Percentiles rank a stretch among this genome's conserved stretches.
Conservation (phyloP, 768 basidiomycete genomes). For the Tricholoma sp. region DNA sequence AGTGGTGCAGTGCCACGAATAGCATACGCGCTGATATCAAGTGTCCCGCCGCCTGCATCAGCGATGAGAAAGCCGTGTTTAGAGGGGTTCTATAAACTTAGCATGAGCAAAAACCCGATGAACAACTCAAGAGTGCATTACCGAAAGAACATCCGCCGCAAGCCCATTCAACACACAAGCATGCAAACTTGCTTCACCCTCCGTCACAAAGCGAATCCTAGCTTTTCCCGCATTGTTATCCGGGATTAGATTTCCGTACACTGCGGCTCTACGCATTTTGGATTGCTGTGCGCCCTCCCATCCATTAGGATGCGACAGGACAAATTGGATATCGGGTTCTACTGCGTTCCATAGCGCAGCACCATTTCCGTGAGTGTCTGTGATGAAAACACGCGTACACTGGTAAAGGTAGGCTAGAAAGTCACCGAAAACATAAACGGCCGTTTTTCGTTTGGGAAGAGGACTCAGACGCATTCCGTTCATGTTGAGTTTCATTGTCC, state of each 20-base stretch:
- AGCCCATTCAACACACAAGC: slow-evolving; percentile 76
- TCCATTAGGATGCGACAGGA: slow-evolving; percentile 76
- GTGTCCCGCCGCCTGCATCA: slow-evolving; percentile 77
- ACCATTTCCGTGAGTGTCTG: slow-evolving; percentile 81
- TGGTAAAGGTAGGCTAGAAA: slow-evolving; percentile 70
- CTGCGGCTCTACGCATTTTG: slow-evolving; percentile 71
- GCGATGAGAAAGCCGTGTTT: slow-evolving; percentile 76
- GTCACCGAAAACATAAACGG: slow-evolving; percentile 77
- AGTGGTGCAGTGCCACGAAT: slow-evolving; percentile 66
- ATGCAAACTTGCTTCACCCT: slow-evolving; percentile 81
- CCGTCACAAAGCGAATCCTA: slow-evolving; percentile 75
- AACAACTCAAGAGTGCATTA: slow-evolving; percentile 18
- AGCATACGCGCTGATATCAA: slow-evolving; percentile 78
- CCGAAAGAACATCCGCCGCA: slow-evolving; percentile 72
- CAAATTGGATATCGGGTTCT: slow-evolving; percentile 66
- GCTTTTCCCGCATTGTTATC: slow-evolving; percentile 71
- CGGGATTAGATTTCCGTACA: slow-evolving; percentile 67
- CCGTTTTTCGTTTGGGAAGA: slow-evolving; percentile 60
- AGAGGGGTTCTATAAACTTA: slow-evolving; percentile 50
- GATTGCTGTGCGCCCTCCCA: slow-evolving; percentile 80
- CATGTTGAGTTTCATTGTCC: slow-evolving; percentile 76
- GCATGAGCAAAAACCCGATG: background rate
- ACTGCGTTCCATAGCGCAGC: slow-evolving; percentile 63
- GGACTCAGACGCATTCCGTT: slow-evolving; percentile 75
- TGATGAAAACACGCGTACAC: slow-evolving; percentile 73